These are phyloP conservation scores for Coemansia umbellata DNA, from an alignment of 192 early-diverging fungal genomes.

Conservation along the genomic window DNA sequence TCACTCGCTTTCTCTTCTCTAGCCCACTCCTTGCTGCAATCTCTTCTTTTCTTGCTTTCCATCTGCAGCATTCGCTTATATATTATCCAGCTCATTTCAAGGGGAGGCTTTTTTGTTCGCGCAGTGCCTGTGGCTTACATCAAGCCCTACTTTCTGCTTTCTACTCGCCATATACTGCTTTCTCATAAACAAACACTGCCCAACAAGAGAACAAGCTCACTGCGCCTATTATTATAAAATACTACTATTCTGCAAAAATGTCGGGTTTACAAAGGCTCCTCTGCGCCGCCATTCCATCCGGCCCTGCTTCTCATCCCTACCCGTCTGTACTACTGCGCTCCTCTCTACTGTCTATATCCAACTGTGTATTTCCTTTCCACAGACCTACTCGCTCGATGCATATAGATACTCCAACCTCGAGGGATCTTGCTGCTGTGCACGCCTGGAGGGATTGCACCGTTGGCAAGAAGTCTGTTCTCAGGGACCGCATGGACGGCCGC, in stretches of 20 bases:
- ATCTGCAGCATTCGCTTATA: no score
- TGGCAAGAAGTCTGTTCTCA: constrained; percentile 10
- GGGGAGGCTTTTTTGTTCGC: no score
- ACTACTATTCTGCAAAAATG: neutral
- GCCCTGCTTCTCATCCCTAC: neutral
- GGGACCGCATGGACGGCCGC: constrained; percentile 45
- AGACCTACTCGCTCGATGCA: neutral
- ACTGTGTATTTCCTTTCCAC: neutral
- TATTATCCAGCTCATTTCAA: no score
- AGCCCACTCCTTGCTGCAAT: no score
- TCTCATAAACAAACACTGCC: no score
- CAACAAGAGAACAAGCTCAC: no score
- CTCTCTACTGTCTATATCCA: neutral
- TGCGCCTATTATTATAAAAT: no score
- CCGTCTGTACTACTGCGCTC: neutral
- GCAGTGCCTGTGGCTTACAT: no score
- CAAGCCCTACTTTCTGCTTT: no score
- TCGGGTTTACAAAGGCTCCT: neutral
- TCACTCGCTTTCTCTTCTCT: no score
- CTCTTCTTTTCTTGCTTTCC: no score
- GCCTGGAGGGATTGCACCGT: constrained; percentile 20
- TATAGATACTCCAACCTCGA: neutral
- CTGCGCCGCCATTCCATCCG: neutral
- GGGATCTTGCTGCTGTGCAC: neutral
- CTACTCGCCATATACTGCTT: no score